Percentiles rank a stretch among this genome's conserved stretches.
Conservation (phyloP, 768 basidiomycete genomes). For the Leccinellum rugosiceps region DNA sequence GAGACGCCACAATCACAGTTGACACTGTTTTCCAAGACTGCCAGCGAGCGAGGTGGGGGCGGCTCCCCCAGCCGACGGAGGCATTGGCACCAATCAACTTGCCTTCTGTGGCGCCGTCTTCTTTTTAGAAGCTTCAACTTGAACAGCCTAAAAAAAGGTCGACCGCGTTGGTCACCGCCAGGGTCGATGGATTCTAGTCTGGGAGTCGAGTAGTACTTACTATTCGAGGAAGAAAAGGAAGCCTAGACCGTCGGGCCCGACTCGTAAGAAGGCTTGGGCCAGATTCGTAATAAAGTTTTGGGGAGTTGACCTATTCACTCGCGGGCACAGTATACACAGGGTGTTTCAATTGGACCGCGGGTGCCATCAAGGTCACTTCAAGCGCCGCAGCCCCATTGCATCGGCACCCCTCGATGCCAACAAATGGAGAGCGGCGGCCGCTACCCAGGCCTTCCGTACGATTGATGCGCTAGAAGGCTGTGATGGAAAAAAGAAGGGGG, state of each 20-base stretch:
- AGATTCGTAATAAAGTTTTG: not conserved
- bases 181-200: not conserved
- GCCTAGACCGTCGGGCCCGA: no score
- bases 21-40: no score
- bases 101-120: slow-evolving; percentile 1
- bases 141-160: not conserved
- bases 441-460: no score
- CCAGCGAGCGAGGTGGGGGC: no score
- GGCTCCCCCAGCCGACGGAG: not conserved
- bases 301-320: not conserved
- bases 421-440: no score
- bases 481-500: not conserved
- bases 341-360: no score
- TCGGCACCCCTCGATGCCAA: not conserved
- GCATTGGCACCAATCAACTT: not conserved
- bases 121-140: not conserved
- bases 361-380: not conserved
- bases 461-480: not conserved
- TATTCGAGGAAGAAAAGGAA: not conserved
- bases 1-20: not conserved
- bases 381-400: not conserved
- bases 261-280: not conserved
- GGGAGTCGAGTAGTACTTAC: not conserved
- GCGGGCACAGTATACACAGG: no score
- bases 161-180: not conserved